Conservation (phyloP, 2,329 filamentous ascomycete species). For the Venturia pyrina region DNA sequence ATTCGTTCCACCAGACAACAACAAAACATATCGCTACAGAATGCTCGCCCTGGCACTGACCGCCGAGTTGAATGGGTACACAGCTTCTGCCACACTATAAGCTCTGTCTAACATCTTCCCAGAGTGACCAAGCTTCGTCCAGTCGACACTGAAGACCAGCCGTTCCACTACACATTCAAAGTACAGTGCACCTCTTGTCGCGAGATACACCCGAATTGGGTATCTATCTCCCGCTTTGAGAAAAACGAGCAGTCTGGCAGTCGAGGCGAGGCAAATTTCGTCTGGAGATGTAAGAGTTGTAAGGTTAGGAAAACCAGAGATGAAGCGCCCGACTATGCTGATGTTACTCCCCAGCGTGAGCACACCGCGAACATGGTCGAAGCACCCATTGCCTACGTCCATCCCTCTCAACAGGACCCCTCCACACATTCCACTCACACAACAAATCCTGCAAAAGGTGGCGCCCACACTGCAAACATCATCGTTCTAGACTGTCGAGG, state of each 20-base stretch:
- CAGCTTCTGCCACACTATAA: slow-evolving; percentile 12
- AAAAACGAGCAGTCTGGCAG: slow-evolving; percentile 85
- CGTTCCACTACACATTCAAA: slow-evolving; percentile 96
- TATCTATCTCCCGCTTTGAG: slow-evolving; percentile 75
- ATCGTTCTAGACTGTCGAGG: slow-evolving; percentile 91
- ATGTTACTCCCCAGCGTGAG: slow-evolving; percentile 49
- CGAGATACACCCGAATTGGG: slow-evolving; percentile 77
- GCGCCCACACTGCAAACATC: slow-evolving; percentile 66
- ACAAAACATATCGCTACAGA: background rate
- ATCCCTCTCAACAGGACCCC: background rate
- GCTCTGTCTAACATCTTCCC: slow-evolving; percentile 13
- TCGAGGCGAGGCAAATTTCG: slow-evolving; percentile 93
- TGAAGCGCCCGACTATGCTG: background rate
- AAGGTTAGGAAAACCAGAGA: slow-evolving; percentile 50
- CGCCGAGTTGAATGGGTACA: slow-evolving; percentile 60
- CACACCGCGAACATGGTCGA: slow-evolving; percentile 77
- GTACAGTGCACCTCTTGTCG: slow-evolving; percentile 97
- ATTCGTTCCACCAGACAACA: background rate
- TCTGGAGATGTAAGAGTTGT: slow-evolving; percentile 99
- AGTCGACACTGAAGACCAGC: slow-evolving; percentile 65
- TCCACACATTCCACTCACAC: slow-evolving; percentile 21
- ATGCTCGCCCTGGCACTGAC: slow-evolving; percentile 47
- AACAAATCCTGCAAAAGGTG: slow-evolving; percentile 43
- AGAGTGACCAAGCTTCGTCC: slow-evolving; percentile 89
- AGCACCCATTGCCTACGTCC: slow-evolving; percentile 56